phyloP scores from a whole-genome alignment of 257 asterid genomes.

The Penstemon eatonii region DNA sequence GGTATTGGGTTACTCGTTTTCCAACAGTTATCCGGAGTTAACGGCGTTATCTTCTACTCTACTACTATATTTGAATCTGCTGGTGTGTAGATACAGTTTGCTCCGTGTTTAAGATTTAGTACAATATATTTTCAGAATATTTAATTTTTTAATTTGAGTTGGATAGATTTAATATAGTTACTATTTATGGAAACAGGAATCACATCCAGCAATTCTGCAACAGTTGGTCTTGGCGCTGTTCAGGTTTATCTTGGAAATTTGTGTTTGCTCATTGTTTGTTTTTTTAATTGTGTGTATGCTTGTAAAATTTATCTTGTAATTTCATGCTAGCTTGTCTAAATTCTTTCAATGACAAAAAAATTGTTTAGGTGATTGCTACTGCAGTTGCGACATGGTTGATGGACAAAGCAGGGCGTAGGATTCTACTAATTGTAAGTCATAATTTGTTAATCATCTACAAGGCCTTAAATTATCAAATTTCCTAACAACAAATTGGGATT shows the following conservation, averaged over 20 bases:
- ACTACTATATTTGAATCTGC: slow-evolving; percentile 62
- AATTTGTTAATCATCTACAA: neutral
- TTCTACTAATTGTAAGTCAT: slow-evolving; percentile 69
- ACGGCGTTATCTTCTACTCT: slow-evolving; percentile 71
- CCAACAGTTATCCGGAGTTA: slow-evolving; percentile 73
- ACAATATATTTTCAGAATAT: neutral
- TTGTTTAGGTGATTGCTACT: slow-evolving; percentile 78
- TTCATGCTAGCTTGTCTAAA: slow-evolving; percentile 1
- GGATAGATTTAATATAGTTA: slow-evolving; percentile 24
- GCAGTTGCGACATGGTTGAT: slow-evolving; percentile 82
- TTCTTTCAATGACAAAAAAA: slow-evolving; percentile 20
- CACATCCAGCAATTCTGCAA: slow-evolving; percentile 75
- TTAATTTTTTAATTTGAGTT: slow-evolving; percentile 8
- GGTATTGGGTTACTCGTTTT: slow-evolving; percentile 63
- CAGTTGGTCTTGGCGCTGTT: slow-evolving; percentile 78
- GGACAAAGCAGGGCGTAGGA: slow-evolving; percentile 90
- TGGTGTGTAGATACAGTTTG: slow-evolving; percentile 39
- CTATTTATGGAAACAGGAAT: slow-evolving; percentile 58
- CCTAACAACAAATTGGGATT: slow-evolving; percentile 16
- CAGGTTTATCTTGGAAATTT: slow-evolving; percentile 53
- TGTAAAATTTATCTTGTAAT: neutral
- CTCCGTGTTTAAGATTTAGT: neutral
- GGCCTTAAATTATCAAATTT: slow-evolving; percentile 10
- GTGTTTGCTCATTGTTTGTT: slow-evolving; percentile 7
- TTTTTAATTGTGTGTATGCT: slow-evolving; percentile 18